These are phyloP conservation scores for Amaranthus tricolor DNA, from an alignment of 179 eudicot genomes.

Conservation along the genomic window DNA sequence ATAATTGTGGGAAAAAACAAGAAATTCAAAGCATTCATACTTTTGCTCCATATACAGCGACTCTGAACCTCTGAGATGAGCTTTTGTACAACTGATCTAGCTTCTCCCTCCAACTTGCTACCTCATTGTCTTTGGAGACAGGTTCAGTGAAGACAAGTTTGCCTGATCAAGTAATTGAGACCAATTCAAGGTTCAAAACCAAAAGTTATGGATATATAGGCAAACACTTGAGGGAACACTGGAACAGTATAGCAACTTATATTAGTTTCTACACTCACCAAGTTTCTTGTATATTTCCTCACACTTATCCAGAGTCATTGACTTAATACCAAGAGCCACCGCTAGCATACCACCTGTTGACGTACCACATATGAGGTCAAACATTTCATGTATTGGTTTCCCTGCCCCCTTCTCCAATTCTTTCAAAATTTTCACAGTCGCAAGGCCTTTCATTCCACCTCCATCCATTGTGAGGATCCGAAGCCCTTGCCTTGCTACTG, in stretches of 20 bases:
- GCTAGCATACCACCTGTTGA: conserved; percentile 99
- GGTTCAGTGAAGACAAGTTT: conserved; percentile 97
- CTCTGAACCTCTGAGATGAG: conserved; percentile 94
- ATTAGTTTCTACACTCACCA: conserved; percentile 45
- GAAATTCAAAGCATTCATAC: conserved; percentile 41
- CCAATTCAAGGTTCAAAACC: conserved; percentile 13
- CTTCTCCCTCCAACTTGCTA: conserved; percentile 97
- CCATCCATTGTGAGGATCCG: conserved; percentile 99
- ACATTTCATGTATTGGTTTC: conserved; percentile 90
- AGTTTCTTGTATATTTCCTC: conserved; percentile 97
- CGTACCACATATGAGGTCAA: conserved; percentile 98
- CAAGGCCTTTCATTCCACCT: conserved; percentile 98
- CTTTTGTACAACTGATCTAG: conserved; percentile 96
- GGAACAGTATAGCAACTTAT: conserved; percentile 4
- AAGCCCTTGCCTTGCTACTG: conserved; percentile 85
- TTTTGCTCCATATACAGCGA: conserved; percentile 99
- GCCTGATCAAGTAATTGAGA: conserved; percentile 47
- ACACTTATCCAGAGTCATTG: conserved; percentile 87
- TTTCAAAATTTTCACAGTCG: conserved; percentile 84
- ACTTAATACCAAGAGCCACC: conserved; percentile 94
- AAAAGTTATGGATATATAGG: neutral
- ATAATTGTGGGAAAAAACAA: neutral
- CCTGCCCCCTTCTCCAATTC: conserved; percentile 95
- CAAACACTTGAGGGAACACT: neutral
- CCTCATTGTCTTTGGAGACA: conserved; percentile 87